phyloP scores from a whole-genome alignment of 2,329 filamentous ascomycete genomes.

The Elsinoe arachidis region DNA sequence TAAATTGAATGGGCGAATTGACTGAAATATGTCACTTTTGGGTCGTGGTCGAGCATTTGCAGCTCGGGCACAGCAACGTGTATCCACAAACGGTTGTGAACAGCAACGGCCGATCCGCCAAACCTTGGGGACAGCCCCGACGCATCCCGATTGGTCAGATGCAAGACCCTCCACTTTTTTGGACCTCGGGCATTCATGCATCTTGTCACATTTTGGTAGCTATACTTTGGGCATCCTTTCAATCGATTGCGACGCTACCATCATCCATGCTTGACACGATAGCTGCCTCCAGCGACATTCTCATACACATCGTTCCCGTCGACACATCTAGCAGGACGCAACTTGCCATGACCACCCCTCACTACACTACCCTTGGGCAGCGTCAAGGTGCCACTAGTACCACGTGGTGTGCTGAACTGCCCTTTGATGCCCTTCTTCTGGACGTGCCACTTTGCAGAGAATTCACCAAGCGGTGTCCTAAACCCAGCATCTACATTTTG shows the following conservation, averaged over 20 bases:
- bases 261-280: background rate
- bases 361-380: background rate
- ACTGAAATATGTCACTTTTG: background rate
- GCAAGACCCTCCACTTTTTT: background rate
- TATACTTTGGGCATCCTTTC: background rate
- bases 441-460: background rate
- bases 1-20: background rate
- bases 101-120: conserved; percentile 8
- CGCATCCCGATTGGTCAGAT: background rate
- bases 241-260: too few species aligned
- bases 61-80: conserved; percentile 8
- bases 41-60: background rate
- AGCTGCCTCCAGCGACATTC: background rate
- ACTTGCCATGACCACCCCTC: background rate
- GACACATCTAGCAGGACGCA: background rate
- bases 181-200: conserved; percentile 7
- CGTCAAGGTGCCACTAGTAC: background rate
- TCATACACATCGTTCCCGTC: background rate
- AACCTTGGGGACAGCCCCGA: conserved; percentile 2
- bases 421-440: background rate
- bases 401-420: background rate
- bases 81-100: conserved; percentile 10
- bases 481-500: background rate
- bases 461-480: background rate
- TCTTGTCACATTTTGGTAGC: too few species aligned